phyloP scores from a whole-genome alignment of 345 rosid genomes.

The Erucastrum elatum region DNA sequence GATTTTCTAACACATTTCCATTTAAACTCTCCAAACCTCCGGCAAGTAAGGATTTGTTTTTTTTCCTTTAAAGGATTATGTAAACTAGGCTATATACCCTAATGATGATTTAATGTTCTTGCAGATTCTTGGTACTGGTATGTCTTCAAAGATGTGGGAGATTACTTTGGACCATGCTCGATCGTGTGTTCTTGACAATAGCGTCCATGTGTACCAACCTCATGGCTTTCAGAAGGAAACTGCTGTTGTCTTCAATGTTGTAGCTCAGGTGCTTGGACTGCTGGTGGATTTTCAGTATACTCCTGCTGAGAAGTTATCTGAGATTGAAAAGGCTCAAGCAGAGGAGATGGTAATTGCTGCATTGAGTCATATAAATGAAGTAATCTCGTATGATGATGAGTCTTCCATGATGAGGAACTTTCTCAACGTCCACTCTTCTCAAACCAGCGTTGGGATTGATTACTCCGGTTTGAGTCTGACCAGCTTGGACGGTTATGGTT shows the following conservation, averaged over 20 bases:
- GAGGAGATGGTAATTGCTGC: constrained; percentile 67
- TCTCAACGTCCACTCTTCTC: constrained; percentile 46
- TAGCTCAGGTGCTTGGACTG: constrained; percentile 83
- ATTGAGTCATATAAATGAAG: constrained; percentile 62
- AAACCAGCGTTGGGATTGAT: constrained; percentile 56
- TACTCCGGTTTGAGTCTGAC: constrained; percentile 52
- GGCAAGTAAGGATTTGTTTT: constrained; percentile 56
- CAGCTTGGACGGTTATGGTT: constrained; percentile 55
- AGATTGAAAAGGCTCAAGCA: constrained; percentile 79
- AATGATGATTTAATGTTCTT: constrained; percentile 14
- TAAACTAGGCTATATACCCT: not conserved
- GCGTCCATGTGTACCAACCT: constrained; percentile 58
- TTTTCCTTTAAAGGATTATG: not conserved
- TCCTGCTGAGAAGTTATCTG: constrained; percentile 71
- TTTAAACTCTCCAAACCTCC: constrained; percentile 70
- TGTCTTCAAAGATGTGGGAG: constrained; percentile 99
- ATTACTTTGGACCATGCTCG: constrained; percentile 84
- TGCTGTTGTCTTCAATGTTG: constrained; percentile 87
- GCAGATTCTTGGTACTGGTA: constrained; percentile 95
- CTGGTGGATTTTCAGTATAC: constrained; percentile 67
- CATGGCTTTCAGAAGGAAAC: constrained; percentile 60
- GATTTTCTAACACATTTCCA: constrained; percentile 74
- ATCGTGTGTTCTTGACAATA: constrained; percentile 75
- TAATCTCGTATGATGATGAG: constrained; percentile 66
- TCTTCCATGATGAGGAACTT: constrained; percentile 47